Base-by-base conservation (phyloP, 768 basidiomycete genomes). In the Dentipellis sp. region DNA sequence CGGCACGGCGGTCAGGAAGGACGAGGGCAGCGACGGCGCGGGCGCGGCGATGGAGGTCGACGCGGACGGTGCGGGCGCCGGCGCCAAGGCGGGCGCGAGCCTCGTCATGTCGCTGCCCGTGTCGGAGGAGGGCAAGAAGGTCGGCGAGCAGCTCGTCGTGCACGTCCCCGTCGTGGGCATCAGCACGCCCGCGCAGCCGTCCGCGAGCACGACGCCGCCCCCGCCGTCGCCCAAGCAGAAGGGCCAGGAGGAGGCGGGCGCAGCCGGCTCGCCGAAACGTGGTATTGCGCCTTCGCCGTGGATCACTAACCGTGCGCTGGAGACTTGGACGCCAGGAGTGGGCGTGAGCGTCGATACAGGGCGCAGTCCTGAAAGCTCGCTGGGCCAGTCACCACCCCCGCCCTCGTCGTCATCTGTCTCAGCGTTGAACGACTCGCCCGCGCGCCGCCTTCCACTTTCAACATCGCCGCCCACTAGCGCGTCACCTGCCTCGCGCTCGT, bases 31-130 rank as follows among this genome's bases (percentile, higher is more conserved):
- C 50, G 59, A 64, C 60, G 49, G 53, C 56, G 56, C 49, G 37
- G 64, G 63, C 49, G 56, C 58, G 59, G 55, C 60, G 42, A 69
- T 69, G 69, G 68, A 69, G 19, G 65, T 69, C 46, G 64, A 67
- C 56, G 56, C 53, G 56, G 55, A 36, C 22, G 56, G 50, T 59
- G 60, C 35, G 67, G 59, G 55, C 10, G 56, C 49, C n/a, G 36
- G 51, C n/a, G 52, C 38, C 16, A 22, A 49, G 29, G 52, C 48
- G 14, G 55, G 48, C 36, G 39, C 59, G 6, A 55, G 56, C 29
- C 54, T 58, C 17, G 52, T 60, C 23, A 47, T 46, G 47, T n/a
- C 42, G 12, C 40, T 61, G 54, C 42, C 55, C 45, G 29, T 61
- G 49, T 49, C 58, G 16, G 55, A 56, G 21, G 55, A 56, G 5